Conservation (phyloP, 139 green algal genomes). For the Desmodesmus armatus region DNA sequence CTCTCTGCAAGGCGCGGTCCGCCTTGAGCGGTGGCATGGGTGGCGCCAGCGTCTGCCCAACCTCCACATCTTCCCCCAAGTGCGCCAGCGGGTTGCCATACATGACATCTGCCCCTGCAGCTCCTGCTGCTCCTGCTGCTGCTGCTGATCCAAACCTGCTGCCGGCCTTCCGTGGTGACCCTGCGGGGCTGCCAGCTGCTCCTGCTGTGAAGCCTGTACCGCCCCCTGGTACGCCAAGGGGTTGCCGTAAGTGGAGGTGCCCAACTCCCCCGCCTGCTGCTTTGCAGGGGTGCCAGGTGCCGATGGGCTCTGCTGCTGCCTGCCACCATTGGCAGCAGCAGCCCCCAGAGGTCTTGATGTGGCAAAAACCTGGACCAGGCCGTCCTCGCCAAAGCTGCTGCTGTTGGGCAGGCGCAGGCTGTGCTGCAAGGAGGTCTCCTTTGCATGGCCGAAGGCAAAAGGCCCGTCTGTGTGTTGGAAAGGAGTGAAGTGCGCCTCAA, state of each 20-base stretch:
- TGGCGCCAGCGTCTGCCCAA: slow-evolving; percentile 54
- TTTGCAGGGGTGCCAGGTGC: background rate
- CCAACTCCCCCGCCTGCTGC: too few relatives aligned
- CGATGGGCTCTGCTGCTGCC: background rate
- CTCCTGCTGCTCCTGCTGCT: background rate
- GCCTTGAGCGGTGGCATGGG: slow-evolving; percentile 57
- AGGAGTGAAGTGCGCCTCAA: background rate
- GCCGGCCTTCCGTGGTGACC: background rate
- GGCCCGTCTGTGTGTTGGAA: slow-evolving; percentile 32
- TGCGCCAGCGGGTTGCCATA: slow-evolving; percentile 39
- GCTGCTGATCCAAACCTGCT: background rate
- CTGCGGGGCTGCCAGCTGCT: background rate
- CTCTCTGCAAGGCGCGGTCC: slow-evolving; percentile 56
- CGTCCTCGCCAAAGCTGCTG: background rate
- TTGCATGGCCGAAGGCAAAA: background rate
- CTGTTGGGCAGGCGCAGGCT: background rate
- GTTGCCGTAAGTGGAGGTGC: too few relatives aligned
- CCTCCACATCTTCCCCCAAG: slow-evolving; percentile 50
- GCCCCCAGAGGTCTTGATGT: too few relatives aligned
- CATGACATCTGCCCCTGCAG: background rate
- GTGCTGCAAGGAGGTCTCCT: background rate
- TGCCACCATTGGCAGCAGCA: slow-evolving; percentile 46
- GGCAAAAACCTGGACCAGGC: slow-evolving; percentile 2
- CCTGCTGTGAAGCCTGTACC: background rate
- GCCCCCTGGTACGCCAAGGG: background rate